Base-by-base conservation (phyloP, 352 stramenopile species). In the Globisporangium sylvaticum region DNA sequence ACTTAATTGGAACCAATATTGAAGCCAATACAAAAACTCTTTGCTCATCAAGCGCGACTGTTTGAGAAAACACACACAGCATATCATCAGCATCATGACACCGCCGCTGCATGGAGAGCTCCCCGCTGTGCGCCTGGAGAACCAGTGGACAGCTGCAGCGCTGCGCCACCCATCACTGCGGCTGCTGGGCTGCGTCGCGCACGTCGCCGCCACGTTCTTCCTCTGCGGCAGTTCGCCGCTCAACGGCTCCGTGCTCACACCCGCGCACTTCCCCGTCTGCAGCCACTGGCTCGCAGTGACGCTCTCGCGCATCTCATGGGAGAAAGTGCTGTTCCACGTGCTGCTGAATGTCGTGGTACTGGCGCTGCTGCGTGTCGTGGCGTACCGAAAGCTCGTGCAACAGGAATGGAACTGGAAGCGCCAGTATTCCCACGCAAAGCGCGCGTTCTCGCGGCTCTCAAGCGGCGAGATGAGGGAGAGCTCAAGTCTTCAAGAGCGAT, bases 381-480 rank as follows among this genome's bases (percentile, higher is more conserved):
- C 71, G 31, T 88, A 85, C 29, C 72, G 65, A 8, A 60, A 65
- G 52, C 72, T 77, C 3, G 55, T 81, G 34, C 70, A 87, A 59
- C 69, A 48, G 32, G 62, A 67, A 22, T 90, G 79, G 78, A 88
- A 88, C 63, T 88, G 81, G 79, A 55, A 62, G 18, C 60, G 53
- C 3, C 72, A 78, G 29, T 77, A 70, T 44, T 69, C 32, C 29
- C 60, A 69, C 56, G 80, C 80, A 10, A 68, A 55, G 5, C 73
- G 62, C 31, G 63, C 58, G 1, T 78, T 81, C 57, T 79, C 70
- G 12, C 69, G 67, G 4, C 31, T 81, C 5, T 81, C 73, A 1
- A 65, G 65, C 10, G 62, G 29, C 9, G 42, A 50, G 5, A 59
- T 62, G n/a, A 34, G 57, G 25, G 37, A 27, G 24, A 18, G 58